A percentile compares a stretch with the other conserved stretches of the same genome.
Evolutionary conservation across 768 basidiomycete genomes (phyloP).

Genomic region (Trametes villosa): DNA sequence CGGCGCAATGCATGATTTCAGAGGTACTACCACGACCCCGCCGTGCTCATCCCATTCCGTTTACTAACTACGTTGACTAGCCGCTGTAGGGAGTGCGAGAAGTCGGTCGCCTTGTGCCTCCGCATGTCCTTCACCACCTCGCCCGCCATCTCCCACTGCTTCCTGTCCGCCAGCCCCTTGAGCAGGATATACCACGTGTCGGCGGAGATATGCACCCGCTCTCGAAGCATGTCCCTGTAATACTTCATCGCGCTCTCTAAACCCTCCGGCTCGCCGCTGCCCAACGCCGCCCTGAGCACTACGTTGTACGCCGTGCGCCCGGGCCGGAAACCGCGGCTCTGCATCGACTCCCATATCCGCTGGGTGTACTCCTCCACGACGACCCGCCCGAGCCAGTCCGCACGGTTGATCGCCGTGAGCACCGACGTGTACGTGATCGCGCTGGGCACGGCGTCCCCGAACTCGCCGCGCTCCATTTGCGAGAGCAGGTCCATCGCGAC

Average conservation of each 20-base stretch:
- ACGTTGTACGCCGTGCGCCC: constrained; percentile 77
- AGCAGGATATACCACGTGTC: constrained; percentile 84
- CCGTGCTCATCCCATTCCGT: constrained; percentile 28
- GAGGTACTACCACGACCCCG: constrained; percentile 7
- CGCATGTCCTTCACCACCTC: constrained; percentile 66
- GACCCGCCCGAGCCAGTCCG: constrained; percentile 49
- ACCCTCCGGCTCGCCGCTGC: constrained; percentile 53
- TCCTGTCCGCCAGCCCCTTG: constrained; percentile 58
- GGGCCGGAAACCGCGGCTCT: constrained; percentile 52
- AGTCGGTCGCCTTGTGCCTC: constrained; percentile 19
- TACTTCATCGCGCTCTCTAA: constrained; percentile 58
- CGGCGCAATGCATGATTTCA: constrained; percentile 6
- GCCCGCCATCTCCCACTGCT: constrained; percentile 64
- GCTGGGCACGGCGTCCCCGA: constrained; percentile 56
- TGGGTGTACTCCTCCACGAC: constrained; percentile 51
- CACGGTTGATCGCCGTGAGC: constrained; percentile 71
- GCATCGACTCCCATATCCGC: constrained; percentile 64
- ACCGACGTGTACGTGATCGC: constrained; percentile 85
- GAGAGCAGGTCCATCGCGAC: constrained; percentile 72
- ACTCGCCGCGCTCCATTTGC: constrained; percentile 67
- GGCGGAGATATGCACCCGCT: constrained; percentile 50
- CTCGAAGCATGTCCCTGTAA: constrained; percentile 62
- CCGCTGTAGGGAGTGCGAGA: constrained; percentile 45
- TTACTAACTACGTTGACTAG: constrained; percentile 54
- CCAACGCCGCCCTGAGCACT: constrained; percentile 69